Base-by-base conservation (phyloP, 164 flowering plant genomes). In the Berberis vulgaris region DNA sequence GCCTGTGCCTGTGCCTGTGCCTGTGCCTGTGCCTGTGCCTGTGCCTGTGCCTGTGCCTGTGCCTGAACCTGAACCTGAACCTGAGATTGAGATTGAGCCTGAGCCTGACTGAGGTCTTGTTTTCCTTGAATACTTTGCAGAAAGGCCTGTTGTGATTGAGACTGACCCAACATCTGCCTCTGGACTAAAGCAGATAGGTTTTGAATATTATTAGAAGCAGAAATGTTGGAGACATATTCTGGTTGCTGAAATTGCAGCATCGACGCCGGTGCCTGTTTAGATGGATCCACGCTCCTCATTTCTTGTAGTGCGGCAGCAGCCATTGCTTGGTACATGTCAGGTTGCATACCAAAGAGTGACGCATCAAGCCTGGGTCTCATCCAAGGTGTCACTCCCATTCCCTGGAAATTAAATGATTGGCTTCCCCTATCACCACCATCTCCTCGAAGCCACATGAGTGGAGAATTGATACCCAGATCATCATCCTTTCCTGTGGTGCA, bases 301-400 rank as follows among this genome's bases (percentile, higher is more conserved):
- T 89, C 95, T 65, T 88, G 93, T 62, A 92, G 80, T 10, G 92
- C 91, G 49, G 98, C 87, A 56, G 91, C 84, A 68, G 93, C 89
- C 91, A 89, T 85, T 54, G 88, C 85, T 74, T 92, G 97, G 67
- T 84, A 90, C 39, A 46, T 46, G 49, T 46, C 49, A 46, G 49
- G 70, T 63, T 87, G 97, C 74, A 86, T 55, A 46, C 5, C 49
- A 46, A 46, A 8, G 8, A 46, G 49, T 5, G 49, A 46, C 5
- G 49, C 49, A 46, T 5, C 49, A 46, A 46, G 8, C 5, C 49
- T 46, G 5, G 49, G 49, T 8, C 8, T 5, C 49, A 46, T 46
- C 49, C 8, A 46, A 46, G 49, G 49, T 46, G 8, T 5, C 6
- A 8, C 79, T 43, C 96, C 96, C 8, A 8, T 46, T 5, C 49